phyloP scores from a whole-genome alignment of 2,329 filamentous ascomycete species.

The Epichloe glyceriae region DNA sequence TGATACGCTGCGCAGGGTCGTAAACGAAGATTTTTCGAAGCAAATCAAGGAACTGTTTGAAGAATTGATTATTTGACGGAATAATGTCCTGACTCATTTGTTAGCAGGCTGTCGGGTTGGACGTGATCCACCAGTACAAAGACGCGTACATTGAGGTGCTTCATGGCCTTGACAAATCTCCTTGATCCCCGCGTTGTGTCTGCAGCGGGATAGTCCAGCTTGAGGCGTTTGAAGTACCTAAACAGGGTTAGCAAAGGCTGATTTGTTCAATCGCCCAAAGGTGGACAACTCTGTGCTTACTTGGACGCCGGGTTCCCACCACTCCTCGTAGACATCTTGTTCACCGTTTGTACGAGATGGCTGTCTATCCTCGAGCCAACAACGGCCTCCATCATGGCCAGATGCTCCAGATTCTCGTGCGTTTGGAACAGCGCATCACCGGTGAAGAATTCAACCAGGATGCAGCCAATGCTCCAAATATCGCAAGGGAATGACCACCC shows the following conservation, averaged over 20 bases:
- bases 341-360: constrained; percentile 36
- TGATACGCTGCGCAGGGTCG: constrained; percentile 45
- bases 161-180: constrained; percentile 62
- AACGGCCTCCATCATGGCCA: constrained; percentile 66
- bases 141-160: constrained; percentile 44
- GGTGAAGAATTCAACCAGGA: constrained; percentile 59
- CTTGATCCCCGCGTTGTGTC: constrained; percentile 53
- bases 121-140: background rate
- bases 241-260: background rate
- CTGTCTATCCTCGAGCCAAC: constrained; percentile 46
- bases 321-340: constrained; percentile 41
- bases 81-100: constrained; percentile 33
- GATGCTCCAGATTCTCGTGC: constrained; percentile 58
- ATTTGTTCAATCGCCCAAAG: too few relatives aligned
- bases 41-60: constrained; percentile 43
- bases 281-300: constrained; percentile 26
- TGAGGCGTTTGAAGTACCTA: constrained; percentile 54
- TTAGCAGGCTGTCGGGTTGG: background rate
- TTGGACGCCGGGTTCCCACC: constrained; percentile 50
- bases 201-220: constrained; percentile 49
- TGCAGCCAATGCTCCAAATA: constrained; percentile 64
- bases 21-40: constrained; percentile 49
- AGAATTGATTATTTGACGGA: constrained; percentile 38
- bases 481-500: constrained; percentile 62
- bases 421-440: constrained; percentile 61